Base-by-base conservation (phyloP, 805 yeast genomes). In the Starmerella tilneyi region DNA sequence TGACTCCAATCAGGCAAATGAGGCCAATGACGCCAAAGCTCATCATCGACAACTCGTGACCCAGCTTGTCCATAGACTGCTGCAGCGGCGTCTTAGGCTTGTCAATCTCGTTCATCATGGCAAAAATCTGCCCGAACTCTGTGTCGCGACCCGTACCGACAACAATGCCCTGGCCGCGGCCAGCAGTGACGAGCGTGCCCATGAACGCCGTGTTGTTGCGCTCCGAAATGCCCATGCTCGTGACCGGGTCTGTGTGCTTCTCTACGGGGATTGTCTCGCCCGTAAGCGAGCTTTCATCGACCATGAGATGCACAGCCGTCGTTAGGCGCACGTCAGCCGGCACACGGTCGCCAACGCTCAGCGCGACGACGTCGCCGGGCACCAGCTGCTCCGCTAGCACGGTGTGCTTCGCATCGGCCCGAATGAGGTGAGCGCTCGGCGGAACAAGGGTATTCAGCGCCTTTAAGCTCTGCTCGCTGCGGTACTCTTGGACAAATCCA, bases 41-140 rank as follows among this genome's bases (percentile, higher is more conserved):
- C 58, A 84, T 77, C 24, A 81, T 61, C 0, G 96, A 84, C 36
- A 92, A 70, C 57, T 92, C 95, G 59, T 84, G 83, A 36, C 98
- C 98, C 48, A 92, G 71, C 60, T 83, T 81, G 61, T 88, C 97
- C 99, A 92, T 92, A 9, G 95, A 81, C 49, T 77, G 73, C 66
- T 92, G 99, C 54, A 92, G 70, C 2, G 99, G 99, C 15, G 99
- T 92, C 65, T 92, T 92, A 43, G 99, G 99, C 64, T 92, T 92
- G 63, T 86, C 96, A 54, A 92, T 92, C 41, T 78, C 81, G 29
- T 81, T 74, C 94, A 92, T 85, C 95, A 92, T 86, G 55, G 82
- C 88, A 60, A 86, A 92, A 13, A 92, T 96, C 37, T 81, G 71
- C 41, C 99, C 99, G 65, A 92, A 86, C 41, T 94, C 96, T 2